phyloP scores from a whole-genome alignment of 129 eudicot species.

The Flaveria ramosissima region DNA sequence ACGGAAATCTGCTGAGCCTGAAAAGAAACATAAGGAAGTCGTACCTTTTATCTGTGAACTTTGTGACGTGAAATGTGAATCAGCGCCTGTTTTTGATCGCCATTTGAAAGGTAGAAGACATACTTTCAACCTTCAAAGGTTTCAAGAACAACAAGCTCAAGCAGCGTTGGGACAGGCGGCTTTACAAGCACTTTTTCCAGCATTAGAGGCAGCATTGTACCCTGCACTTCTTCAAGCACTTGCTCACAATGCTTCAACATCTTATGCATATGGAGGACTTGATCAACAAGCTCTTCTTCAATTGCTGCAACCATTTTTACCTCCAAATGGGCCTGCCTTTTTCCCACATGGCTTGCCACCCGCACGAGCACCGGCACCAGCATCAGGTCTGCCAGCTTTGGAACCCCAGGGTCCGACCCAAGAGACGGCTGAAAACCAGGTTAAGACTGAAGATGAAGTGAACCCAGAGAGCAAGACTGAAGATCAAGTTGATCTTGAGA shows the following conservation, averaged over 20 bases:
- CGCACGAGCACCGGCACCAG: constrained; percentile 10
- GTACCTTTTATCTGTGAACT: constrained; percentile 74
- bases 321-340: constrained; percentile 35
- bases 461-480: background rate
- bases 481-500: constrained; percentile 8
- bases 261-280: constrained; percentile 30
- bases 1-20: constrained; percentile 44
- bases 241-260: constrained; percentile 50
- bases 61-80: constrained; percentile 79
- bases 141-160: constrained; percentile 47
- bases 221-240: constrained; percentile 57
- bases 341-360: constrained; percentile 30
- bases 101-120: constrained; percentile 80
- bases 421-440: constrained; percentile 3
- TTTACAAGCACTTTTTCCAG: constrained; percentile 60
- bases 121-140: constrained; percentile 47
- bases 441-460: constrained; percentile 15
- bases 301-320: constrained; percentile 34
- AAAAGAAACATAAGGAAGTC: constrained; percentile 34
- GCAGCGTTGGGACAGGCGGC: constrained; percentile 53
- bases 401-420: constrained; percentile 23
- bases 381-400: constrained; percentile 13
- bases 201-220: constrained; percentile 53
- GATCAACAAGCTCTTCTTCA: constrained; percentile 49
- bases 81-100: constrained; percentile 55